Evolutionary conservation across 2,329 filamentous ascomycete species (phyloP).

Genomic region (Pyricularia sp.): DNA sequence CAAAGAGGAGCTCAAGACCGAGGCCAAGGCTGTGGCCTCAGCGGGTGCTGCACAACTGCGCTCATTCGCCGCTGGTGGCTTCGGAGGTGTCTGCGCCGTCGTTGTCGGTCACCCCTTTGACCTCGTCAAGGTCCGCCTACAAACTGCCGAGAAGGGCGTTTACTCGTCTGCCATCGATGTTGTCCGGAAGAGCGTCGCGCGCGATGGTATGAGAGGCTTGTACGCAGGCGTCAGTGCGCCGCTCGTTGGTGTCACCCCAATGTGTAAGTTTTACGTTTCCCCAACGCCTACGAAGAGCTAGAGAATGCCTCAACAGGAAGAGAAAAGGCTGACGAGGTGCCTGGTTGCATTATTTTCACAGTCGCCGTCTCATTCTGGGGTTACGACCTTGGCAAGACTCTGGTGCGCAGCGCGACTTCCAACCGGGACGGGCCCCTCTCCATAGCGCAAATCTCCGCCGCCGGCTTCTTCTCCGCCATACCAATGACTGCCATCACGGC

Average conservation of each 20-base stretch:
- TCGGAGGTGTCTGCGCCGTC: slow-evolving; percentile 87
- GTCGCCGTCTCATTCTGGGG: slow-evolving; percentile 67
- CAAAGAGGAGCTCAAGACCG: slow-evolving; percentile 29
- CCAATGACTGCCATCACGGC: slow-evolving; percentile 98
- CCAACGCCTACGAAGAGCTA: not conserved
- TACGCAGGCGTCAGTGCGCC: slow-evolving; percentile 97
- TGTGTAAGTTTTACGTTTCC: slow-evolving; percentile 58
- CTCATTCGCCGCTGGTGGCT: slow-evolving; percentile 78
- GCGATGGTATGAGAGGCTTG: slow-evolving; percentile 74
- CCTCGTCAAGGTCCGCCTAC: slow-evolving; percentile 90
- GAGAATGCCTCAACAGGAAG: not conserved
- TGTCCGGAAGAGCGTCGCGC: slow-evolving; percentile 73
- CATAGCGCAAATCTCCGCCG: slow-evolving; percentile 77
- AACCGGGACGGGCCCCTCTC: slow-evolving; percentile 57
- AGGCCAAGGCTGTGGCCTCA: slow-evolving; percentile 25
- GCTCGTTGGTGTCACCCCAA: slow-evolving; percentile 88
- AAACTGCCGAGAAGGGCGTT: slow-evolving; percentile 88
- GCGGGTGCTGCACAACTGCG: slow-evolving; percentile 45
- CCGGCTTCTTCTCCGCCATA: slow-evolving; percentile 94
- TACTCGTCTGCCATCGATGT: slow-evolving; percentile 88
- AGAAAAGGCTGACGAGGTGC: not conserved
- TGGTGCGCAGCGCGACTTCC: slow-evolving; percentile 58
- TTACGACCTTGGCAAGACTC: slow-evolving; percentile 86
- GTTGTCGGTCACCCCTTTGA: slow-evolving; percentile 94
- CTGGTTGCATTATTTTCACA: slow-evolving; percentile 15